Evolutionary conservation across 805 yeast species (phyloP).

Genomic region (Sungouiozyma ichnusensis): DNA sequence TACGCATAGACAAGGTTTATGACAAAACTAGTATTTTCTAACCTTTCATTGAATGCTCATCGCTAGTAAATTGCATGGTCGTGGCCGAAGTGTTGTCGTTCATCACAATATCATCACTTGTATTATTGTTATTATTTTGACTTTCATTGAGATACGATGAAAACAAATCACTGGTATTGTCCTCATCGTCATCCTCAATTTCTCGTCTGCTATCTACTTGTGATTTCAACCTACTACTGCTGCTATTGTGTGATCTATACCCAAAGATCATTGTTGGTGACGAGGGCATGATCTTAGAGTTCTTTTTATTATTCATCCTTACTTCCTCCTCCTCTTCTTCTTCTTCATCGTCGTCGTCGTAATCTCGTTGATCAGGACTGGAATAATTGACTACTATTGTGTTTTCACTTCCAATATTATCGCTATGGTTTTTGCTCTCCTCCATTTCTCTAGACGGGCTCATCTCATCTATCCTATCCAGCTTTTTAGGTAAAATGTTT

Average conservation of each 20-base stretch:
- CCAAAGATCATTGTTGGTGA: slow-evolving; percentile 27
- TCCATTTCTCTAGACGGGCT: not conserved
- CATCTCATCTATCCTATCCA: not conserved
- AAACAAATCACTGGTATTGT: slow-evolving; percentile 10
- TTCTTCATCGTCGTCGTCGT: slow-evolving; percentile 3
- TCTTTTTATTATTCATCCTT: slow-evolving; percentile 3
- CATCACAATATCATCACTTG: slow-evolving; percentile 5
- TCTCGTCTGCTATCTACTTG: not conserved
- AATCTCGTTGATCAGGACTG: slow-evolving; percentile 2
- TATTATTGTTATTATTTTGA: slow-evolving; percentile 4
- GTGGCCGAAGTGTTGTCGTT: slow-evolving; percentile 16
- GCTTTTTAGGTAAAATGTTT: not conserved
- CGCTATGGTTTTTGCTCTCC: not conserved
- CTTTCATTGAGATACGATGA: slow-evolving; percentile 15
- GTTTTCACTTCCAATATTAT: slow-evolving; percentile 4
- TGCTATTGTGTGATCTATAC: slow-evolving; percentile 7
- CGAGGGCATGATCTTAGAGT: slow-evolving; percentile 24
- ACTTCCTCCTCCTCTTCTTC: slow-evolving; percentile 7
- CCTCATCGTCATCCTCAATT: slow-evolving; percentile 7
- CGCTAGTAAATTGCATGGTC: slow-evolving; percentile 11
- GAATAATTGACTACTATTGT: slow-evolving; percentile 7
- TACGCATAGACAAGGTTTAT: not conserved
- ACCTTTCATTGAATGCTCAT: slow-evolving; percentile 1
- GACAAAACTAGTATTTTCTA: not conserved
- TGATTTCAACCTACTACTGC: not conserved